These are phyloP conservation scores for Nemania sp. DNA, from an alignment of 2,329 filamentous ascomycete species.

Conservation along the genomic window DNA sequence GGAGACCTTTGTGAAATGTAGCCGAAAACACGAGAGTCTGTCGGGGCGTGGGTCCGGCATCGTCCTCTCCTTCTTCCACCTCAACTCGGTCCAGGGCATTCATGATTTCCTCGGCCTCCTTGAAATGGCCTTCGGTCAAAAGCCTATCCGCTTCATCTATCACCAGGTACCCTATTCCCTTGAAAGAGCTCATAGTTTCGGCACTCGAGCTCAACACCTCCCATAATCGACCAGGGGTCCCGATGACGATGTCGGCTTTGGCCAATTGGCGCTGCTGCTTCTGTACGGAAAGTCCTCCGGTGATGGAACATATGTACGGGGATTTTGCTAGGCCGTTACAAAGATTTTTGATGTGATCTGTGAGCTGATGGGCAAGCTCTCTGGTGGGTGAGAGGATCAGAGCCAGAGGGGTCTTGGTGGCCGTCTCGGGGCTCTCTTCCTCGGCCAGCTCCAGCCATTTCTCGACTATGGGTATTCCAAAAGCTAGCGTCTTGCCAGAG, in stretches of 20 bases:
- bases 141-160: constrained; percentile 94
- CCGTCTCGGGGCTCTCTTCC: constrained; percentile 38
- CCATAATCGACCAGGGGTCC: constrained; percentile 91
- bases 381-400: constrained; percentile 88
- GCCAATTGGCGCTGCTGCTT: constrained; percentile 88
- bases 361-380: constrained; percentile 91
- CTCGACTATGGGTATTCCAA: constrained; percentile 91
- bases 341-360: constrained; percentile 77
- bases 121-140: constrained; percentile 90
- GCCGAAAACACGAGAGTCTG: constrained; percentile 97
- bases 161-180: constrained; percentile 78
- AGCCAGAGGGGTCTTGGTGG: constrained; percentile 63
- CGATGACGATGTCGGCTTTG: constrained; percentile 89
- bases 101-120: constrained; percentile 89
- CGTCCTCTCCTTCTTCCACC: constrained; percentile 53
- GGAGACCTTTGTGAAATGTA: constrained; percentile 88
- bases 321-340: constrained; percentile 64
- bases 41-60: constrained; percentile 54
- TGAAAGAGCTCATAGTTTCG: constrained; percentile 71
- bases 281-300: constrained; percentile 88
- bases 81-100: constrained; percentile 75
- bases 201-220: constrained; percentile 82
- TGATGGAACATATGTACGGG: constrained; percentile 83
- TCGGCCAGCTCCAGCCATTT: constrained; percentile 64
- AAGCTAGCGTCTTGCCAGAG: constrained; percentile 94